These are phyloP conservation scores for Fusarium compactum DNA, from an alignment of 2,329 filamentous ascomycete species.

Conservation along the genomic window DNA sequence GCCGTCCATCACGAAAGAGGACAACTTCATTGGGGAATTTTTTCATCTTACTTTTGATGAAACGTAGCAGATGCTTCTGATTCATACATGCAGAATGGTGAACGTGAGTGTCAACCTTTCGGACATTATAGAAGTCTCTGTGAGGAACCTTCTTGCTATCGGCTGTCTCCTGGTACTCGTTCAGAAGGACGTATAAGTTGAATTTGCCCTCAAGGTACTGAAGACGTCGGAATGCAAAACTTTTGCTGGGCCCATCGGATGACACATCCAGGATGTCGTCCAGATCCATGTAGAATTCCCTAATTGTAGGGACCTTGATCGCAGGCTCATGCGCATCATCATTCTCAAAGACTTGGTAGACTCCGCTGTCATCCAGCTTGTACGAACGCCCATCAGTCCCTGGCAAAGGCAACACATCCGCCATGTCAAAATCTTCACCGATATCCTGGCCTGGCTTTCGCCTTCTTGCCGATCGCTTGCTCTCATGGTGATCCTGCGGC, in stretches of 20 bases:
- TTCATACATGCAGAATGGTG: conserved; percentile 99
- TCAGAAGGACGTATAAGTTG: conserved; percentile 91
- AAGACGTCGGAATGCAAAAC: conserved; percentile 92
- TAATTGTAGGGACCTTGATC: conserved; percentile 87
- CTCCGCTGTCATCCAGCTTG: conserved; percentile 82
- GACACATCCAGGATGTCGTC: conserved; percentile 89
- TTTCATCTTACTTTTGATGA: conserved; percentile 99
- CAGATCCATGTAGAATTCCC: conserved; percentile 96
- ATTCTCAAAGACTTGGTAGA: conserved; percentile 92
- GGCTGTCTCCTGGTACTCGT: conserved; percentile 97
- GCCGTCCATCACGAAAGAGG: conserved; percentile 89
- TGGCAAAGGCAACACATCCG: conserved; percentile 81
- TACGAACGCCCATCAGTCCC: conserved; percentile 78
- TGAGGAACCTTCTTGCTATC: conserved; percentile 98
- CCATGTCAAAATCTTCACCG: conserved; percentile 90
- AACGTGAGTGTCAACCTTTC: conserved; percentile 98
- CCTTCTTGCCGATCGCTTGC: conserved; percentile 65
- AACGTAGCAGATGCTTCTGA: conserved; percentile 96
- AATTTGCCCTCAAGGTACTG: conserved; percentile 98
- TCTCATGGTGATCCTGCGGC: conserved; percentile 45
- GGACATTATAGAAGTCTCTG: conserved; percentile 98
- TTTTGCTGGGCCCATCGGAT: conserved; percentile 95
- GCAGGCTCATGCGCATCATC: conserved; percentile 74
- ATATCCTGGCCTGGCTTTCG: conserved; percentile 91
- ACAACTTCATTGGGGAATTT: conserved; percentile 96